Conservation (phyloP, 345 rosid genomes). For the Ricinus communis region DNA sequence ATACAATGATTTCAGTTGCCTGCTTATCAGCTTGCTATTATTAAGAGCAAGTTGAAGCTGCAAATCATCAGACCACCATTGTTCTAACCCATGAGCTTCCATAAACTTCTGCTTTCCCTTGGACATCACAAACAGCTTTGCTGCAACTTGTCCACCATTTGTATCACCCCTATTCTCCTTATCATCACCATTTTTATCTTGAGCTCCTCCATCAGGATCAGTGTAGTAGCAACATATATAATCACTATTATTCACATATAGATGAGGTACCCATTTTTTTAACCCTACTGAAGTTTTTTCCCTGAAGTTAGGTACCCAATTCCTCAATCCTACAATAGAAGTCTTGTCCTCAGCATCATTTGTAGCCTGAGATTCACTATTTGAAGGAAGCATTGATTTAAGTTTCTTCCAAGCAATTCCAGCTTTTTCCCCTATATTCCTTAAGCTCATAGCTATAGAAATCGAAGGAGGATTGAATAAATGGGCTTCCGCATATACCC, state of each 20-base stretch:
- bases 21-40: conserved; percentile 75
- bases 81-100: conserved; percentile 93
- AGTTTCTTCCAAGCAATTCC: conserved; percentile 72
- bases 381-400: conserved; percentile 75
- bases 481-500: conserved; percentile 79
- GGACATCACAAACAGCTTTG: conserved; percentile 86
- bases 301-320: conserved; percentile 24
- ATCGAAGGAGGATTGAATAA: conserved; percentile 91
- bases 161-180: conserved; percentile 52
- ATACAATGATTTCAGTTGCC: conserved; percentile 83
- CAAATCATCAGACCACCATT: conserved; percentile 96
- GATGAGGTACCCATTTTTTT: conserved; percentile 84
- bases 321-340: conserved; percentile 16
- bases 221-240: conserved; percentile 82
- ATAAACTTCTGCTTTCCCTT: conserved; percentile 92
- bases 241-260: conserved; percentile 88
- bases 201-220: conserved; percentile 46
- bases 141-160: conserved; percentile 53
- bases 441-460: conserved; percentile 86
- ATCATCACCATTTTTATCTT: conserved; percentile 32
- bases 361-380: neutral
- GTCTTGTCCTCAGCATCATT: neutral
- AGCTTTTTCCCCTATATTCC: conserved; percentile 83
- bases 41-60: conserved; percentile 68
- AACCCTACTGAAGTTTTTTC: conserved; percentile 40